Conservation (phyloP, 805 yeast species). For the Saturnispora dispora region DNA sequence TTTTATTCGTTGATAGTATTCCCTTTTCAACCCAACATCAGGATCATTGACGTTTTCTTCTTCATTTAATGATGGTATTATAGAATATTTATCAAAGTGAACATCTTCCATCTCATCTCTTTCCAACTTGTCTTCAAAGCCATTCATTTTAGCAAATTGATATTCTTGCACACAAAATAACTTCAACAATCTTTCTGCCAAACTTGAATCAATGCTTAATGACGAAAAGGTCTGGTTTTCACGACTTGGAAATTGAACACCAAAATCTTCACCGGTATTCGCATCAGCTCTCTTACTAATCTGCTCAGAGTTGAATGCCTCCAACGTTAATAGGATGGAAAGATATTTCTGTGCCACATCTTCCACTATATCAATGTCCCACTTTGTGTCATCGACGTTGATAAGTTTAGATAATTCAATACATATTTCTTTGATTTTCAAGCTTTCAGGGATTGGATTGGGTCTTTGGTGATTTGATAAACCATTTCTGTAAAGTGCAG, state of each 20-base stretch:
- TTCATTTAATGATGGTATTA: not conserved
- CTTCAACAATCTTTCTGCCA: constrained; percentile 27
- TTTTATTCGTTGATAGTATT: not conserved
- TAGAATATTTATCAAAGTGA: constrained; percentile 16
- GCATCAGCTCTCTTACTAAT: not conserved
- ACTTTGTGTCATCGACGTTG: not conserved
- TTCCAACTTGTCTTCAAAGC: constrained; percentile 31
- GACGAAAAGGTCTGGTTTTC: not conserved
- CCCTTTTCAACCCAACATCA: constrained; percentile 7
- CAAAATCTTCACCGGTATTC: not conserved
- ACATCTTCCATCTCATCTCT: constrained; percentile 44
- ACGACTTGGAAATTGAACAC: not conserved
- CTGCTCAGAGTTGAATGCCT: constrained; percentile 3
- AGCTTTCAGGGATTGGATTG: not conserved
- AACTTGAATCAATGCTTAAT: not conserved
- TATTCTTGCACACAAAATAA: constrained; percentile 44
- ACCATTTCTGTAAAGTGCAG: not conserved
- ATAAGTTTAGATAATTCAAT: not conserved
- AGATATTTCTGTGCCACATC: not conserved
- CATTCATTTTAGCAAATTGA: constrained; percentile 30
- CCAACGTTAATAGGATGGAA: not conserved
- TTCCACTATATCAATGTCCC: not conserved
- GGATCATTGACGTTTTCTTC: constrained; percentile 5
- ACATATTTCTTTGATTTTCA: not conserved
- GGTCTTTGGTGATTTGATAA: not conserved